A percentile compares a stretch with the other conserved stretches of the same genome.
phyloP scores from a whole-genome alignment of 495 filamentous ascomycete genomes.

The Aspergillus sclerotioniger region DNA sequence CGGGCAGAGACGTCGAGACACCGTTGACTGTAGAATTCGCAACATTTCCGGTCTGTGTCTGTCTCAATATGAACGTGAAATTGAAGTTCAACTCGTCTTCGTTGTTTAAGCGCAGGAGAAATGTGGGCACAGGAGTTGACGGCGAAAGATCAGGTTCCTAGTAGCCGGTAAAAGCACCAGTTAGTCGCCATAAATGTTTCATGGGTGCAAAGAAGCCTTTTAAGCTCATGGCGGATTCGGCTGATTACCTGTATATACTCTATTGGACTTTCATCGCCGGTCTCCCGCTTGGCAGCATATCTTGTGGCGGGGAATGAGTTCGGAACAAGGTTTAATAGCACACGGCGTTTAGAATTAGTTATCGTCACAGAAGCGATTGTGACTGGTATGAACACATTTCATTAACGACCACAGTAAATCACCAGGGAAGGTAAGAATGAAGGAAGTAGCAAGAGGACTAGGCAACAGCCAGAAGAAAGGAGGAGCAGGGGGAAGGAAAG shows the following conservation, averaged over 20 bases:
- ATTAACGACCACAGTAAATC: conserved; percentile 14
- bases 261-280: conserved; percentile 69
- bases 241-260: conserved; percentile 84
- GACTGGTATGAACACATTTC: conserved; percentile 51
- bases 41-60: conserved; percentile 50
- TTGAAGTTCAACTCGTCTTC: conserved; percentile 89
- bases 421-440: not conserved
- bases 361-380: conserved; percentile 78
- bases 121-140: conserved; percentile 57
- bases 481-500: not conserved
- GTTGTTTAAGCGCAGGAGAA: conserved; percentile 82
- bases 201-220: not conserved
- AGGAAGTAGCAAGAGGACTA: not conserved
- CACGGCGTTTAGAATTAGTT: conserved; percentile 71
- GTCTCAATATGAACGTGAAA: conserved; percentile 87
- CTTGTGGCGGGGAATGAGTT: conserved; percentile 86
- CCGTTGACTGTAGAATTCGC: conserved; percentile 48
- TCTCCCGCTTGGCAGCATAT: conserved; percentile 71
- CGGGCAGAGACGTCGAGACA: conserved; percentile 45
- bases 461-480: not conserved
- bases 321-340: conserved; percentile 73
- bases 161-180: not conserved
- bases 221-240: not conserved
- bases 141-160: conserved; percentile 77
- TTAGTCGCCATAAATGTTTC: not conserved